Conservation (phyloP, 1,139 yeast genomes). For the Yamadazyma membranifaciens region DNA sequence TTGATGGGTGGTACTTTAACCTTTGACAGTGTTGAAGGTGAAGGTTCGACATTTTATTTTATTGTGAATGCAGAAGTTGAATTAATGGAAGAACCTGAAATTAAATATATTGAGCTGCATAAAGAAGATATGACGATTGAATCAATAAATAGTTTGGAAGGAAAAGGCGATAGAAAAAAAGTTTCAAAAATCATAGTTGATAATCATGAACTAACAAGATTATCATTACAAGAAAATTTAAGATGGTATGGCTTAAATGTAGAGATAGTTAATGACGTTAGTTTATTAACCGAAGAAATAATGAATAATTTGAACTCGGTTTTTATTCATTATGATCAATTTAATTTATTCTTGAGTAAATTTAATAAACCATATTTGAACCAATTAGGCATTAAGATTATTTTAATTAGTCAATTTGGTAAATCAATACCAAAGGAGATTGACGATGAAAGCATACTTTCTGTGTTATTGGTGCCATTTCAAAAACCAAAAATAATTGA, state of each 20-base stretch:
- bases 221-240: conserved; percentile 29
- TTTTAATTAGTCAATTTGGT: conserved; percentile 31
- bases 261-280: conserved; percentile 6
- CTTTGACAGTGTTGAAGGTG: conserved; percentile 50
- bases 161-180: conserved; percentile 12
- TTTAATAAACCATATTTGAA: not conserved
- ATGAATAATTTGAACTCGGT: conserved; percentile 8
- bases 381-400: conserved; percentile 14
- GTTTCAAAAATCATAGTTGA: conserved; percentile 25
- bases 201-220: conserved; percentile 27
- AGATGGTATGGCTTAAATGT: conserved; percentile 36
- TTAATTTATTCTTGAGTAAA: conserved; percentile 13
- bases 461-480: conserved; percentile 36
- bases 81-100: conserved; percentile 16
- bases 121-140: not conserved
- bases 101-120: conserved; percentile 11
- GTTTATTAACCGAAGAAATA: not conserved
- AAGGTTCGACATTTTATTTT: conserved; percentile 53
- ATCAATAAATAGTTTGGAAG: conserved; percentile 1
- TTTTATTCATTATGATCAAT: conserved; percentile 22
- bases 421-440: conserved; percentile 24
- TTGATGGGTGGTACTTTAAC: conserved; percentile 57
- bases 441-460: conserved; percentile 19
- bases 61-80: conserved; percentile 30
- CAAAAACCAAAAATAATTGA: conserved; percentile 26